Evolutionary conservation across 176 grass and related monocot genomes (phyloP).

Genomic region (Phoenix roebelenii): DNA sequence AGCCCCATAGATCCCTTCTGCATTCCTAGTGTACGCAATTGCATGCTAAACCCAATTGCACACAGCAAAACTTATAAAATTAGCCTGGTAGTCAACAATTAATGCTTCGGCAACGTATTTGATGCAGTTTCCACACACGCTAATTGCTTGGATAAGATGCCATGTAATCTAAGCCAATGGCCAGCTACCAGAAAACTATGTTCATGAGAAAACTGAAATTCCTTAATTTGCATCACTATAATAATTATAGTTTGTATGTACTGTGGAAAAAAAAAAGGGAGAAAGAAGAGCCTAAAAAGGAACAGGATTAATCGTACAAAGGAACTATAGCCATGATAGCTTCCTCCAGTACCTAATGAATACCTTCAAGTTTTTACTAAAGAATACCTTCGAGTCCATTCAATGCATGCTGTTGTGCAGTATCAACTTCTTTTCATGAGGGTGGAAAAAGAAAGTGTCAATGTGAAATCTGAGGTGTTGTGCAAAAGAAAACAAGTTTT

Average conservation of each 20-base stretch:
- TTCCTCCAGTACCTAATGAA: slow-evolving; percentile 24
- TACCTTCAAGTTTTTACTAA: slow-evolving; percentile 15
- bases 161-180: too few species aligned
- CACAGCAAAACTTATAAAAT: too few species aligned
- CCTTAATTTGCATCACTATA: too few species aligned
- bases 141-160: too few species aligned
- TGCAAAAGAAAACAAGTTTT: slow-evolving; percentile 4
- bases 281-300: too few species aligned
- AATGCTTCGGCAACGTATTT: too few species aligned
- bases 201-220: too few species aligned
- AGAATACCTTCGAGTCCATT: slow-evolving; percentile 29
- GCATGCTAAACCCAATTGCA: slow-evolving; percentile 43
- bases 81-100: too few species aligned
- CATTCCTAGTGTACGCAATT: slow-evolving; percentile 66
- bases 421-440: slow-evolving; percentile 1
- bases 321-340: slow-evolving; percentile 18
- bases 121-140: too few species aligned
- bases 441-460: not conserved
- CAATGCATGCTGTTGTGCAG: slow-evolving; percentile 9
- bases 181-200: too few species aligned
- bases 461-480: not conserved
- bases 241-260: too few species aligned
- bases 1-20: slow-evolving; percentile 51
- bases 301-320: not conserved
- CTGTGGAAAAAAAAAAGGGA: too few species aligned